These are phyloP conservation scores for Solanum habrochaites DNA, from an alignment of 257 asterid genomes.

Conservation along the genomic window DNA sequence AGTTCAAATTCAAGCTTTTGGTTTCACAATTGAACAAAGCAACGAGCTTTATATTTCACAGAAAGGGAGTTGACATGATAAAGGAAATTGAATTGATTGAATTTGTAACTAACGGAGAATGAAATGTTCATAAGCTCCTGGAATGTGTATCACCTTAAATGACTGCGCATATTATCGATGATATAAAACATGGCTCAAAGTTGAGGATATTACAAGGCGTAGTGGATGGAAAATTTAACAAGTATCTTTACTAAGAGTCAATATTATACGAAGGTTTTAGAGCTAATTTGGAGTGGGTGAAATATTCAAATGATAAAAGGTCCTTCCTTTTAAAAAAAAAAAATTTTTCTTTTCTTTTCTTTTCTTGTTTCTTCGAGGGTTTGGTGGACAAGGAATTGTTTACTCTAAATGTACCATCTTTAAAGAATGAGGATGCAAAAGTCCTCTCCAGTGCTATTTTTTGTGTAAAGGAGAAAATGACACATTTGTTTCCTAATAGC, in stretches of 20 bases:
- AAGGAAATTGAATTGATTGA: not conserved
- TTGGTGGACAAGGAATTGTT: not conserved
- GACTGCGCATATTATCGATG: too few relatives aligned
- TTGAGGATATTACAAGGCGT: not conserved
- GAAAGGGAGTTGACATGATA: not conserved
- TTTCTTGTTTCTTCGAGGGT: not conserved
- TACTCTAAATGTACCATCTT: not conserved
- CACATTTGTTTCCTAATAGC: not conserved
- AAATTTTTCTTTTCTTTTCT: too few relatives aligned
- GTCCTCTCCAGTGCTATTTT: not conserved
- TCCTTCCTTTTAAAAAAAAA: not conserved
- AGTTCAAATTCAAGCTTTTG: not conserved
- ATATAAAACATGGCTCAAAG: not conserved
- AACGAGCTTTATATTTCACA: not conserved
- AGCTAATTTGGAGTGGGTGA: not conserved
- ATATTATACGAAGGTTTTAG: not conserved
- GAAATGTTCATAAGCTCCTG: not conserved
- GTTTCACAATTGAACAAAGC: too few relatives aligned
- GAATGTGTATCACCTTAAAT: not conserved
- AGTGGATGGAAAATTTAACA: not conserved
- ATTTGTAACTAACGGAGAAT: too few relatives aligned
- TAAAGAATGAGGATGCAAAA: not conserved
- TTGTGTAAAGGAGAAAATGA: not conserved
- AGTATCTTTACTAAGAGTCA: not conserved
- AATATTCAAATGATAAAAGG: not conserved